phyloP scores from a whole-genome alignment of 2,329 filamentous ascomycete genomes.

The Phialocephala sp. region DNA sequence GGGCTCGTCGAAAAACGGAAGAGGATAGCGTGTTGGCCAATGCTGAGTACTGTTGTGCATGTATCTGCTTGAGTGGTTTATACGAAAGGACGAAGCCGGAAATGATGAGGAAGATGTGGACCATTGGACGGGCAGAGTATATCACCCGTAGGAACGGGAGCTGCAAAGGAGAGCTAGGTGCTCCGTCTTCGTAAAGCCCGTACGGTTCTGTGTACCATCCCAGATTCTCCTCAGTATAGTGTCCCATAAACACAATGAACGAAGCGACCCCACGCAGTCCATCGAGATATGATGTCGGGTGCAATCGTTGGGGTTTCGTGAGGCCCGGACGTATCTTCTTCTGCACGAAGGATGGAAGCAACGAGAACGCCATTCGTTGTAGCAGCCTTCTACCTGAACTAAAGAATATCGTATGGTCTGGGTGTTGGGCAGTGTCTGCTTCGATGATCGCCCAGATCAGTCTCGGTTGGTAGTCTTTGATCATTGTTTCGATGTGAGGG shows the following conservation, averaged over 20 bases:
- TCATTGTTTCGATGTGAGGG: conserved; percentile 17
- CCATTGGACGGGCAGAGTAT: conserved; percentile 54
- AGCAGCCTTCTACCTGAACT: conserved; percentile 33
- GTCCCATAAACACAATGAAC: conserved; percentile 54
- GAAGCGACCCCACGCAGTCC: conserved; percentile 56
- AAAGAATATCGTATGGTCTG: conserved; percentile 31
- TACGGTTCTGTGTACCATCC: conserved; percentile 44
- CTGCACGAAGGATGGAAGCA: conserved; percentile 44
- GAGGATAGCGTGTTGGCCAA: conserved; percentile 51
- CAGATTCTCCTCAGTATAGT: conserved; percentile 51
- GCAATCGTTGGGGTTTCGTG: conserved; percentile 38
- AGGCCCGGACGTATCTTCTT: conserved; percentile 38
- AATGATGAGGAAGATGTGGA: conserved; percentile 58
- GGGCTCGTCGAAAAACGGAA: conserved; percentile 53
- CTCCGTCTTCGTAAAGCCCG: conserved; percentile 41
- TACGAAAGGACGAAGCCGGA: conserved; percentile 55
- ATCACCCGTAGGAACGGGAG: conserved; percentile 52
- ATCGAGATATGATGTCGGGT: conserved; percentile 52
- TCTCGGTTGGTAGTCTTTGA: conserved; percentile 19
- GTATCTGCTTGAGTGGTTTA: conserved; percentile 51
- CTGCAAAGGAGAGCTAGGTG: conserved; percentile 49
- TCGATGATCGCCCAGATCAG: conserved; percentile 26
- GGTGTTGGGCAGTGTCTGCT: conserved; percentile 24
- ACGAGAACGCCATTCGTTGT: conserved; percentile 36
- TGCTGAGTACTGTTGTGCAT: conserved; percentile 46